phyloP scores from a whole-genome alignment of 441 rosid species.

The Erodium chrysanthum region DNA sequence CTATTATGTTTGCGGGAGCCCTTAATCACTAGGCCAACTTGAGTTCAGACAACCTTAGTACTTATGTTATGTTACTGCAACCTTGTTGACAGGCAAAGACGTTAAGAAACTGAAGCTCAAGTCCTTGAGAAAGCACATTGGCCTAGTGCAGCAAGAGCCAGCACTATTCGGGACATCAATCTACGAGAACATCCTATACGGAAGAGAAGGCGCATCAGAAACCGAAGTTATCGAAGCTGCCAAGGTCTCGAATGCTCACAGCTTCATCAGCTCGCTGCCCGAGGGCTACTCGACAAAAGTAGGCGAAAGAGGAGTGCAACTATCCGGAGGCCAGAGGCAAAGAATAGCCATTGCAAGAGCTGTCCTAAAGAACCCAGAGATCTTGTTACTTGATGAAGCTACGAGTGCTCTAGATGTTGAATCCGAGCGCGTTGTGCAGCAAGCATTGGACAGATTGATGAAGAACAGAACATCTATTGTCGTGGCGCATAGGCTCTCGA shows the following conservation, averaged over 20 bases:
- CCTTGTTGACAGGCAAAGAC: slow-evolving; percentile 35
- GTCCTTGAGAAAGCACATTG: slow-evolving; percentile 79
- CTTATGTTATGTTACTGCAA: background rate
- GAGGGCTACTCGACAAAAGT: slow-evolving; percentile 84
- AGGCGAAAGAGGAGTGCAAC: slow-evolving; percentile 87
- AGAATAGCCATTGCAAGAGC: slow-evolving; percentile 87
- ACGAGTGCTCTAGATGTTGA: slow-evolving; percentile 93
- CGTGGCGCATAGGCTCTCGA: slow-evolving; percentile 85
- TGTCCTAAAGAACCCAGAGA: slow-evolving; percentile 72
- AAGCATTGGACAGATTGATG: slow-evolving; percentile 85
- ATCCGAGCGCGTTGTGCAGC: slow-evolving; percentile 90
- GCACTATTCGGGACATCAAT: slow-evolving; percentile 83
- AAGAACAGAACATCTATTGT: slow-evolving; percentile 75
- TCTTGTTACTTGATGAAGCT: slow-evolving; percentile 92
- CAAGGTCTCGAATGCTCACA: slow-evolving; percentile 82
- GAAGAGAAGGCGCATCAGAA: slow-evolving; percentile 68
- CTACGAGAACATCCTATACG: slow-evolving; percentile 91
- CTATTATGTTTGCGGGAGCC: too few species aligned
- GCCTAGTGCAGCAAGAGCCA: slow-evolving; percentile 91
- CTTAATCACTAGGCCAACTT: too few species aligned
- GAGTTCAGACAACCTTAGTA: too few species aligned
- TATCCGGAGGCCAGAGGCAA: slow-evolving; percentile 96
- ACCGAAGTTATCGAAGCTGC: slow-evolving; percentile 93
- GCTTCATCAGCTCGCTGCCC: slow-evolving; percentile 71
- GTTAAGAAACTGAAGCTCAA: slow-evolving; percentile 80